phyloP scores from a whole-genome alignment of 2,329 filamentous ascomycete species.

The Penicillium hesseltinei region DNA sequence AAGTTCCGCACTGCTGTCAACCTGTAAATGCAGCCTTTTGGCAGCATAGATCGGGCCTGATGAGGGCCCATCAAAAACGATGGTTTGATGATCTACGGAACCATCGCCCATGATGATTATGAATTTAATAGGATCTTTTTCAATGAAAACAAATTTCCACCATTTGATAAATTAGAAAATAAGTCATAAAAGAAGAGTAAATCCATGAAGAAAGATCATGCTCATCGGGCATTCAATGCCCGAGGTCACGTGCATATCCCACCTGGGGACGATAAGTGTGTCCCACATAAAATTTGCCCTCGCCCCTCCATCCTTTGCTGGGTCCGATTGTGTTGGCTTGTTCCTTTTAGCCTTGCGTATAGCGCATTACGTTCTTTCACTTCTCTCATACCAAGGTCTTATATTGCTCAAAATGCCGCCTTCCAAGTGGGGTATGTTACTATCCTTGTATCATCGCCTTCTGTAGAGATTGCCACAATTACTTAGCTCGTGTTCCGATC shows the following conservation, averaged over 20 bases:
- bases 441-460: conserved; percentile 16
- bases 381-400: conserved; percentile 11
- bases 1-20: conserved; percentile 91
- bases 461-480: neutral
- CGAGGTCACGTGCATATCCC: conserved; percentile 24
- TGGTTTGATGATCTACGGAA: conserved; percentile 14
- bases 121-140: conserved; percentile 27
- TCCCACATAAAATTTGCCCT: conserved; percentile 33
- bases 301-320: conserved; percentile 23
- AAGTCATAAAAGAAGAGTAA: neutral
- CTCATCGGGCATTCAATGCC: conserved; percentile 22
- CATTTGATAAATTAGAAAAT: neutral
- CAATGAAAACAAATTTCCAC: conserved; percentile 20
- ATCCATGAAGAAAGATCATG: conserved; percentile 5
- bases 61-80: conserved; percentile 15
- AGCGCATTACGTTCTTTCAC: conserved; percentile 13
- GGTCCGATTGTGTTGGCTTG: conserved; percentile 14
- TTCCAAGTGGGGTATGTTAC: conserved; percentile 51
- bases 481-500: conserved; percentile 1
- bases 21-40: conserved; percentile 59
- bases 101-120: conserved; percentile 27
- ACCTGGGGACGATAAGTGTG: conserved; percentile 20
- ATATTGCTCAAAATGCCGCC: conserved; percentile 42
- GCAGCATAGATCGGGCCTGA: conserved; percentile 7
- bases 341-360: conserved; percentile 12